Evolutionary conservation across 768 basidiomycete species (phyloP), one percentile per base, ranked within the genome.

Genomic region (Termitomyces sp.): DNA sequence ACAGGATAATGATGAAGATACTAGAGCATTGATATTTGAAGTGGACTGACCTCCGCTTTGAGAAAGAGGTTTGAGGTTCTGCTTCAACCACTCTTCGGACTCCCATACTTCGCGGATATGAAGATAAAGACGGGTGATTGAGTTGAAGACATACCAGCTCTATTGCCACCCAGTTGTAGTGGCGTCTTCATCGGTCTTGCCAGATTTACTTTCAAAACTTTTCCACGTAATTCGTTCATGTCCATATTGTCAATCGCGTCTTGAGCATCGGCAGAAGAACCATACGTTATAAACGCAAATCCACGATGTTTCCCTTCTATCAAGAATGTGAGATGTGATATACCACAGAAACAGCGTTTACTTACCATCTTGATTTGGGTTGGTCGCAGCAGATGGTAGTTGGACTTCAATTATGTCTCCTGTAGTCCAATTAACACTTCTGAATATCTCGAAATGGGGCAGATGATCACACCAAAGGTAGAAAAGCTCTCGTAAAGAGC

Each of bases 221-320:
- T 83, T 50, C 86, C 92, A 50, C 76, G 80, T 58, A 91, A 77
- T 68, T 95, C 94, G 67, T 96, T 97, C 72, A 95, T 76, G 72
- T 98, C 94, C 92, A 94, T 98, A 74, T 98, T 98, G 78, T 98
- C 96, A 59, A 98, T 96, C 29, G 96, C 96, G 69, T 98, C 95
- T 67, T 92, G 89, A 5, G 96, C 94, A 71, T 96, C 93, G 24
- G 82, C 80, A 9, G 89, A 68, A 7, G 87, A 88, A 12, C 85
- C 74, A 69, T 84, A 98, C 1, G 94, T 94, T 48, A 98, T 83
- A 68, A 98, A 98, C 9, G 88, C 96, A 74, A 94, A 98, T 10
- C 95, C 96, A 46, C 94, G 86, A 70, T 93, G 92, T 74, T 90
- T 92, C n/a, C 73, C 72, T 60, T 88, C 89, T 55, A n/a, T 27